Evolutionary conservation across 176 grass and related monocot species (phyloP).

Genomic region (Oropetium thomaeum): DNA sequence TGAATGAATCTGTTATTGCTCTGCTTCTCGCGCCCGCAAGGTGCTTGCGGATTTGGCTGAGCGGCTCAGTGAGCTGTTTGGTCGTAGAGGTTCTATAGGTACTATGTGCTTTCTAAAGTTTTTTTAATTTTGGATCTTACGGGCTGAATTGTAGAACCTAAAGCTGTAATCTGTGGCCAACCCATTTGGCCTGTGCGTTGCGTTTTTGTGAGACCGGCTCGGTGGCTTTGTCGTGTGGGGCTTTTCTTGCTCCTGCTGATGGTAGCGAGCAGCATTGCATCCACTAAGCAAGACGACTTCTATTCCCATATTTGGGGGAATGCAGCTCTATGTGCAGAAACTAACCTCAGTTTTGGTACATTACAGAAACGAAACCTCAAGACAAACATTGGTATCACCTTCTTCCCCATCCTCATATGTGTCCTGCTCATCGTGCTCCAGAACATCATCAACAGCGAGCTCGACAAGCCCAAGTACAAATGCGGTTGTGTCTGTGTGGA

Average conservation of each 20-base stretch:
- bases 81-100: not conserved
- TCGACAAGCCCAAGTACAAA: constrained; percentile 60
- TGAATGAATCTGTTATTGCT: not conserved
- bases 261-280: not conserved
- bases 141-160: not conserved
- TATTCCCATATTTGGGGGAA: not conserved
- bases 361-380: constrained; percentile 76
- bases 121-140: not conserved
- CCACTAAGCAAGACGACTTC: not conserved
- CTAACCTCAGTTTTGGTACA: not conserved
- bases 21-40: not conserved
- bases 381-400: constrained; percentile 69
- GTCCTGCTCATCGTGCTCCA: constrained; percentile 61
- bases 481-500: constrained; percentile 57
- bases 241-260: not conserved
- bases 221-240: not conserved
- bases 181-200: no score
- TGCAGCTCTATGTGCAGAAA: not conserved
- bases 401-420: constrained; percentile 74
- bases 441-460: constrained; percentile 55
- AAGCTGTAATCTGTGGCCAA: not conserved
- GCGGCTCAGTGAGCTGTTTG: not conserved
- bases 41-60: constrained; percentile 29
- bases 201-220: not conserved
- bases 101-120: not conserved